Evolutionary conservation across 2,329 filamentous ascomycete species (phyloP).

Genomic region (Hysterium pulicare): DNA sequence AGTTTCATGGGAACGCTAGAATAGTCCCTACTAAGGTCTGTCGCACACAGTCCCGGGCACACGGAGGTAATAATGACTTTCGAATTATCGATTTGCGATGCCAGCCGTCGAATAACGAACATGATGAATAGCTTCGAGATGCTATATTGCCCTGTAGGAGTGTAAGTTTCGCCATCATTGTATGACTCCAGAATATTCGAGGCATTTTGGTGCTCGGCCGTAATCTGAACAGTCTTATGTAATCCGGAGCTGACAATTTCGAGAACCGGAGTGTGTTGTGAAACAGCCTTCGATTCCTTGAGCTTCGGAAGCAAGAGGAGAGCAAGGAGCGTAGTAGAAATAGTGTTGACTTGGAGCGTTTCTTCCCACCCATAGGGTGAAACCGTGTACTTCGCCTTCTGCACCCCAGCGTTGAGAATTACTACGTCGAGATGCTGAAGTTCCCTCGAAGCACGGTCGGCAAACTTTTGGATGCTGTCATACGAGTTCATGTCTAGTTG

Average conservation of each 20-base stretch:
- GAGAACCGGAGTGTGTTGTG: constrained; percentile 24
- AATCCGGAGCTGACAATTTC: constrained; percentile 34
- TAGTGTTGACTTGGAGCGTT: constrained; percentile 56
- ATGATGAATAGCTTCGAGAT: constrained; percentile 36
- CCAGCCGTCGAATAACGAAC: constrained; percentile 28
- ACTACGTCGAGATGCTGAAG: constrained; percentile 36
- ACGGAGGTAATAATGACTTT: constrained; percentile 36
- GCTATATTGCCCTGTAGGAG: constrained; percentile 23
- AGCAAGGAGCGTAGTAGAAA: constrained; percentile 55
- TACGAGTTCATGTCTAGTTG: constrained; percentile 36
- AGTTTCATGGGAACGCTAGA: constrained; percentile 20
- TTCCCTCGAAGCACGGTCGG: constrained; percentile 19
- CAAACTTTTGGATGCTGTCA: constrained; percentile 31
- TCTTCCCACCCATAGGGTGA: constrained; percentile 38
- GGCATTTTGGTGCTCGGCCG: constrained; percentile 15
- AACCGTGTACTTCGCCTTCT: constrained; percentile 18
- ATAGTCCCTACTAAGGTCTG: constrained; percentile 29
- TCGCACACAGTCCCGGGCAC: constrained; percentile 31
- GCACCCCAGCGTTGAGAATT: constrained; percentile 40
- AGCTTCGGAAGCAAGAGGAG: constrained; percentile 47
- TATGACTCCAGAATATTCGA: constrained; percentile 27
- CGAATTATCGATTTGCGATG: constrained; percentile 23
- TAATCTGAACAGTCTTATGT: constrained; percentile 24
- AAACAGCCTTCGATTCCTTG: constrained; percentile 22
- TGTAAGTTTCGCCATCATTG: constrained; percentile 27